Percentiles rank a stretch among this genome's conserved stretches.
Conservation (phyloP, 2,329 filamentous ascomycete species). For the Pseudocercospora musae region DNA sequence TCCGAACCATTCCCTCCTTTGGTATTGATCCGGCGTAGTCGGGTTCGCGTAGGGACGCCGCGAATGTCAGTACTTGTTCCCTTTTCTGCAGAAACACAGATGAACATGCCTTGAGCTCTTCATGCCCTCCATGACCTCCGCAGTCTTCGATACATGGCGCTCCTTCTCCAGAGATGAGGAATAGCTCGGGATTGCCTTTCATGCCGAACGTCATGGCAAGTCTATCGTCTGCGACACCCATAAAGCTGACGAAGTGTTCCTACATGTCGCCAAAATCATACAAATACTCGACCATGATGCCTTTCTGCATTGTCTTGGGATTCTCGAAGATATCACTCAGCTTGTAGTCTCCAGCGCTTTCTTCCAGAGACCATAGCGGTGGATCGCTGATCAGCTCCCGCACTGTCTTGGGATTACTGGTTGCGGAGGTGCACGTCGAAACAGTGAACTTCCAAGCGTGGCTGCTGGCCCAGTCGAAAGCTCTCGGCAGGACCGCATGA, state of each 20-base stretch:
- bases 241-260: background rate
- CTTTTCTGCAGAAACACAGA: too few species aligned
- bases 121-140: background rate
- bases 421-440: background rate
- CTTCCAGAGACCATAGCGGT: background rate
- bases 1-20: background rate
- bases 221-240: background rate
- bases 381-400: background rate
- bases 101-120: background rate
- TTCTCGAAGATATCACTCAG: background rate
- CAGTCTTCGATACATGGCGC: background rate
- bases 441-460: background rate
- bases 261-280: background rate
- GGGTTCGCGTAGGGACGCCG: background rate
- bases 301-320: background rate
- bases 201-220: background rate
- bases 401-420: background rate
- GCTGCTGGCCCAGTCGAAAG: background rate
- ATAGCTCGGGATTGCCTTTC: background rate
- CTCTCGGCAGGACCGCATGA: background rate
- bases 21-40: background rate
- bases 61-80: too few species aligned
- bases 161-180: background rate
- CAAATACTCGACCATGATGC: background rate
- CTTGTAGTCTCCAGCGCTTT: background rate